A percentile compares a stretch with the other conserved stretches of the same genome.
Evolutionary conservation across 2,329 filamentous ascomycete genomes (phyloP).

Genomic region (Diaporthe citri): DNA sequence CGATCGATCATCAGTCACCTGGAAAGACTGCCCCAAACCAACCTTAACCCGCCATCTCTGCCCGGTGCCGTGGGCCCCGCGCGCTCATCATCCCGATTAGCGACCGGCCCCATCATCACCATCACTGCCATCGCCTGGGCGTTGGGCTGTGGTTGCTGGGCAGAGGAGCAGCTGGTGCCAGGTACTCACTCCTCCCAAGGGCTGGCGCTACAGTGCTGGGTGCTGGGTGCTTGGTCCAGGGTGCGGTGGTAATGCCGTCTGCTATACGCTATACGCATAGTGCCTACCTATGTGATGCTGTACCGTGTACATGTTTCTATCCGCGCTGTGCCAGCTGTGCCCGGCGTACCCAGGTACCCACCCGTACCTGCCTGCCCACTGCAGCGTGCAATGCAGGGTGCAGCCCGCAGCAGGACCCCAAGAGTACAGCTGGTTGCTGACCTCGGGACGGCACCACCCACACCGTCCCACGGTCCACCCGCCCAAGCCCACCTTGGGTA

Average conservation of each 20-base stretch:
- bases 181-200: not conserved
- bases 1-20: slow-evolving; percentile 28
- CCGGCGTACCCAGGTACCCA: not conserved
- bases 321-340: not conserved
- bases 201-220: not conserved
- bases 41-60: slow-evolving; percentile 9
- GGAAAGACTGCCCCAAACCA: slow-evolving; percentile 3
- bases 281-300: not conserved
- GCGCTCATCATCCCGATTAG: slow-evolving; percentile 30
- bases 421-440: slow-evolving; percentile 20
- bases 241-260: not conserved
- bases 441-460: slow-evolving; percentile 19
- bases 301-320: not conserved
- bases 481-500: slow-evolving; percentile 15
- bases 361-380: slow-evolving; percentile 1
- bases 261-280: slow-evolving; percentile 7
- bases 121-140: not conserved
- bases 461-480: slow-evolving; percentile 33
- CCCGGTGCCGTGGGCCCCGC: slow-evolving; percentile 19
- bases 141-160: not conserved
- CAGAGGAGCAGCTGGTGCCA: slow-evolving; percentile 7
- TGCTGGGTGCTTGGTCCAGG: not conserved
- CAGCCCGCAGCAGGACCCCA: not conserved
- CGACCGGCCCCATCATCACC: slow-evolving; percentile 21
- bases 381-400: not conserved